These are phyloP conservation scores for Leishmania guyanensis DNA, from an alignment of 208 protist genomes.

Conservation along the genomic window DNA sequence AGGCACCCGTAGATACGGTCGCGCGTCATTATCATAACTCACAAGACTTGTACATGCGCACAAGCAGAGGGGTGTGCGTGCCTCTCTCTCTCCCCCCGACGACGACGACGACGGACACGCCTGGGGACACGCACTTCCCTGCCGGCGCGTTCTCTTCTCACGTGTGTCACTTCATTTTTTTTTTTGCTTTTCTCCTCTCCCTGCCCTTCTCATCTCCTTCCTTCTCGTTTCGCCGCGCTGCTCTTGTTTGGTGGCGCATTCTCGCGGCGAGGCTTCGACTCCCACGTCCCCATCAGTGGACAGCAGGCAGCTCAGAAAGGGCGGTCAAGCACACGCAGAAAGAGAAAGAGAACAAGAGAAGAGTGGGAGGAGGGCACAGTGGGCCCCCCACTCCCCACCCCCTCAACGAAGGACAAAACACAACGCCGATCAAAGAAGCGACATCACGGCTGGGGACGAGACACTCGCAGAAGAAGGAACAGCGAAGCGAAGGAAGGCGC, in stretches of 20 bases:
- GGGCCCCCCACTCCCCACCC: too few species aligned
- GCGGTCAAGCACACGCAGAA: neutral
- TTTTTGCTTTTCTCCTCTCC: neutral
- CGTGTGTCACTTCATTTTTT: neutral
- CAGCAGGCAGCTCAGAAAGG: neutral
- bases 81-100: neutral
- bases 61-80: neutral
- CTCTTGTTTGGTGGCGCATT: neutral
- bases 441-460: too few species aligned
- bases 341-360: neutral
- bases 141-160: neutral
- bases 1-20: neutral
- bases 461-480: neutral
- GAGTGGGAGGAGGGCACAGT: too few species aligned
- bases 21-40: neutral
- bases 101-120: neutral
- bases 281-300: neutral
- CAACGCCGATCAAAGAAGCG: too few species aligned
- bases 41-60: neutral
- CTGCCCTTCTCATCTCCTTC: neutral
- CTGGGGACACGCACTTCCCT: neutral
- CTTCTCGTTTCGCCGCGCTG: neutral
- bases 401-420: too few species aligned
- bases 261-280: neutral
- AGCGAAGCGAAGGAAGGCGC: neutral